Base-by-base conservation (phyloP, 2,329 filamentous ascomycete genomes). In the Ilyonectria destructans region DNA sequence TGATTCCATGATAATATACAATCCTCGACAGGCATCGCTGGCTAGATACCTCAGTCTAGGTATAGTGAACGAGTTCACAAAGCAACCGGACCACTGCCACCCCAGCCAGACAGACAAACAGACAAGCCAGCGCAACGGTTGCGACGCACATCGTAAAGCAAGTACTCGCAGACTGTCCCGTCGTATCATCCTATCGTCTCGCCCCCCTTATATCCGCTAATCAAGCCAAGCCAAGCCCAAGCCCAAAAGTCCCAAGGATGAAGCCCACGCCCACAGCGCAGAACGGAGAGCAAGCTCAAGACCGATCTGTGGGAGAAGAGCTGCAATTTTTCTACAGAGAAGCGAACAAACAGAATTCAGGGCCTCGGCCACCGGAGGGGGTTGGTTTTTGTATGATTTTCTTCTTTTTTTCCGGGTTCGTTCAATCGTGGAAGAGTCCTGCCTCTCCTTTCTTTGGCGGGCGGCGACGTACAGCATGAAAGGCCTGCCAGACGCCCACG, bases 401-500 rank as follows among this genome's bases (percentile, higher is more conserved):
- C 67, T 72, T 66, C 58, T 73, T 70, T 70, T 59, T 65, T 70
- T 66, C 49, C 60, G 63, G 58, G 64, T 73, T 76, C 67, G 66
- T 73, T 70, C 64, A 76, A 68, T 77, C 71, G 69, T 77, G 63
- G 69, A 76, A 75, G 64, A 68, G 55, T 69, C 58, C 65, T 71
- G 62, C 64, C 55, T 63, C 65, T 70, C 65, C 61, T 57, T 69
- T 61, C 69, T 62, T 64, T 61, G 62, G 61, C 62, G 59, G 58
- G 60, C 46, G 69, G 68, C 66, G 64, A 70, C 65, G 65, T 66
- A 69, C 71, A 74, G 72, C 71, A 66, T 71, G 68, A 69, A 70
- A 77, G 74, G 67, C 75, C 75, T 66, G 75, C 72, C 72, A 68
- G 73, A 77, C 63, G 66, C 65, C 59, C 67, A 67, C 58, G 52